phyloP scores from a whole-genome alignment of 352 stramenopile species.

The Thalassiosira livingstoniorum region DNA sequence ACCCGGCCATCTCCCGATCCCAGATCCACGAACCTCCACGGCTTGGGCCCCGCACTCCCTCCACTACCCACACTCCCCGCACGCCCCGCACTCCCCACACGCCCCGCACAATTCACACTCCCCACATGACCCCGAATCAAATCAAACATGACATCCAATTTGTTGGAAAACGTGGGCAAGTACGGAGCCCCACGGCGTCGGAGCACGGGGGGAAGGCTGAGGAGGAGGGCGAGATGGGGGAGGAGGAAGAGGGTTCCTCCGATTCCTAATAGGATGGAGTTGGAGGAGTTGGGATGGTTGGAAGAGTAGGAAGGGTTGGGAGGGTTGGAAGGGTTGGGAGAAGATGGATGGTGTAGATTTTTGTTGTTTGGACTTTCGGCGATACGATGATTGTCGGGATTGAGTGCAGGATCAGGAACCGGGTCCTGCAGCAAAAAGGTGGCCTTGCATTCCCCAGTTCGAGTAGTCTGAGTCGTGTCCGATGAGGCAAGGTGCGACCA shows the following conservation, averaged over 20 bases:
- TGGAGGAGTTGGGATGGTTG: no score
- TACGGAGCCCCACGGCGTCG: slow-evolving; percentile 62
- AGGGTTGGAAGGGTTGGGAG: no score
- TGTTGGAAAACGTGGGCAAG: slow-evolving; percentile 59
- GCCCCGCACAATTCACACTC: not conserved
- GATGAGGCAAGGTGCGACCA: not conserved
- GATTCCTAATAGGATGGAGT: slow-evolving; percentile 41
- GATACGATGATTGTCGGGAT: not conserved
- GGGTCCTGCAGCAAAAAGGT: no score
- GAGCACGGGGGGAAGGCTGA: slow-evolving; percentile 67
- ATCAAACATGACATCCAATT: slow-evolving; percentile 60
- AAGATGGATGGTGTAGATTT: not conserved
- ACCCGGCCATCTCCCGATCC: slow-evolving; percentile 68
- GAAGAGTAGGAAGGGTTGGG: no score
- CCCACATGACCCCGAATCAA: slow-evolving; percentile 37
- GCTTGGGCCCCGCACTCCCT: not conserved
- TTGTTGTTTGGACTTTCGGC: not conserved
- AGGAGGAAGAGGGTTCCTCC: slow-evolving; percentile 53
- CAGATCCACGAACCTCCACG: slow-evolving; percentile 67
- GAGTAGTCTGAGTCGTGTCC: not conserved
- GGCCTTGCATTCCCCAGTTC: not conserved
- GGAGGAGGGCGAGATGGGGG: slow-evolving; percentile 52
- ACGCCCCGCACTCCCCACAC: not conserved
- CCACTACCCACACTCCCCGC: not conserved
- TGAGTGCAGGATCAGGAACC: not conserved